A percentile compares a stretch with the other conserved stretches of the same genome.
phyloP scores from a whole-genome alignment of 495 filamentous ascomycete species.

The Xanthoparmelia taractica region DNA sequence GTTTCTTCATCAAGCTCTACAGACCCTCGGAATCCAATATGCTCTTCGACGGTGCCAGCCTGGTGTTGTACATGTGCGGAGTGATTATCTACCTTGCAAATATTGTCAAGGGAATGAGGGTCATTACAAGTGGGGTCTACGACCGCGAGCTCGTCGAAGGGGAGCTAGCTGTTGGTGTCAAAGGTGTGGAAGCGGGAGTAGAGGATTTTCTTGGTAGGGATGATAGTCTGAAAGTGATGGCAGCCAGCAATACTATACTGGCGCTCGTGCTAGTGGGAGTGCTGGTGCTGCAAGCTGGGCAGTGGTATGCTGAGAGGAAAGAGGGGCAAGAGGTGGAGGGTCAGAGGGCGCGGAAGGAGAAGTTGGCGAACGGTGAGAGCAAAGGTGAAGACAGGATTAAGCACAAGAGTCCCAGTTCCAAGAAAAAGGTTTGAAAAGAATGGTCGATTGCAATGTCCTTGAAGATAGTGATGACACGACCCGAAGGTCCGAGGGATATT shows the following conservation, averaged over 20 bases:
- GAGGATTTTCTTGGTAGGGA: slow-evolving; percentile 58
- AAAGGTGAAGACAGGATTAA: slow-evolving; percentile 23
- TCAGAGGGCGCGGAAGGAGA: slow-evolving; percentile 46
- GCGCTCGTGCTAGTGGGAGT: slow-evolving; percentile 87
- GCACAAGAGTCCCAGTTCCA: slow-evolving; percentile 22
- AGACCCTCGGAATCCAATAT: slow-evolving; percentile 83
- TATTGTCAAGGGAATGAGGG: slow-evolving; percentile 83
- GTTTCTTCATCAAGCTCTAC: slow-evolving; percentile 91
- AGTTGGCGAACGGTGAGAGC: slow-evolving; percentile 31
- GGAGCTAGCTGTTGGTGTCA: slow-evolving; percentile 34
- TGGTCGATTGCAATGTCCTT: not conserved
- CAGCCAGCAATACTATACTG: slow-evolving; percentile 93
- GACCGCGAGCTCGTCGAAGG: slow-evolving; percentile 42
- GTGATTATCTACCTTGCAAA: slow-evolving; percentile 89
- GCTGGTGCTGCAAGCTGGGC: slow-evolving; percentile 86
- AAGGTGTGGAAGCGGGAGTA: slow-evolving; percentile 29
- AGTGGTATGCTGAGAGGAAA: slow-evolving; percentile 97
- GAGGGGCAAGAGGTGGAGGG: slow-evolving; percentile 70
- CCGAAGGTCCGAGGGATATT: not conserved
- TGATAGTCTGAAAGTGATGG: slow-evolving; percentile 80
- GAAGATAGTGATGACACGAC: not conserved
- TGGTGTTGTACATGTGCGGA: slow-evolving; percentile 87
- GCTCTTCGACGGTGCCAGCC: slow-evolving; percentile 87
- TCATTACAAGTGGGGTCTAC: slow-evolving; percentile 54
- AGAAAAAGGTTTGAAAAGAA: slow-evolving; percentile 29